Evolutionary conservation across 2,329 filamentous ascomycete species (phyloP).

Genomic region (Truncatella angustata): DNA sequence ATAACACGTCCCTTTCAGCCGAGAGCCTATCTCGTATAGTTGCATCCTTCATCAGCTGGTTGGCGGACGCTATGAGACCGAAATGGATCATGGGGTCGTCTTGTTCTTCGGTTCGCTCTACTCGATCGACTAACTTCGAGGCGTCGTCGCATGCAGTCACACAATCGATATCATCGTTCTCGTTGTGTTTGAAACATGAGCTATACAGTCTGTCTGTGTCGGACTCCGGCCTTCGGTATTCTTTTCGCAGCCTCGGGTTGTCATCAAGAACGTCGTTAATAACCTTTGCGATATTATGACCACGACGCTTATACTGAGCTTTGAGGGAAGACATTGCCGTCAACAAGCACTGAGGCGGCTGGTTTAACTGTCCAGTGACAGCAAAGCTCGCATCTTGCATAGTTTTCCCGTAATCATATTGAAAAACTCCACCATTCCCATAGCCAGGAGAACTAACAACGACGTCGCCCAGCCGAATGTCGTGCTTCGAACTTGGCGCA

Average conservation of each 20-base stretch:
- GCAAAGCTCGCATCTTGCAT: constrained; percentile 18
- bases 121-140: not conserved
- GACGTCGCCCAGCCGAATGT: constrained; percentile 32
- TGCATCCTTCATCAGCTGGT: constrained; percentile 29
- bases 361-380: constrained; percentile 12
- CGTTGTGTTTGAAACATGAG: constrained; percentile 4
- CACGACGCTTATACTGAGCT: constrained; percentile 12
- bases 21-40: constrained; percentile 22
- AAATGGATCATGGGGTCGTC: constrained; percentile 29
- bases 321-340: constrained; percentile 24
- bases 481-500: constrained; percentile 24
- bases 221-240: constrained; percentile 23
- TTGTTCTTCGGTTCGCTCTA: not conserved
- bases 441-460: constrained; percentile 25
- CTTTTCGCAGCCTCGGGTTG: constrained; percentile 18
- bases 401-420: too few species aligned
- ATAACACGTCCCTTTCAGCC: constrained; percentile 6
- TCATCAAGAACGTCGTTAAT: constrained; percentile 26
- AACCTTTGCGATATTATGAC: constrained; percentile 27
- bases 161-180: constrained; percentile 14
- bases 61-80: constrained; percentile 32
- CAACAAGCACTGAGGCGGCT: constrained; percentile 2
- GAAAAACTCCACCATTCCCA: constrained; percentile 23
- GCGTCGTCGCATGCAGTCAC: constrained; percentile 5
- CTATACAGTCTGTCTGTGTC: constrained; percentile 27